phyloP scores from a whole-genome alignment of 177 flowering plant species.

The Tripterygium wilfordii region DNA sequence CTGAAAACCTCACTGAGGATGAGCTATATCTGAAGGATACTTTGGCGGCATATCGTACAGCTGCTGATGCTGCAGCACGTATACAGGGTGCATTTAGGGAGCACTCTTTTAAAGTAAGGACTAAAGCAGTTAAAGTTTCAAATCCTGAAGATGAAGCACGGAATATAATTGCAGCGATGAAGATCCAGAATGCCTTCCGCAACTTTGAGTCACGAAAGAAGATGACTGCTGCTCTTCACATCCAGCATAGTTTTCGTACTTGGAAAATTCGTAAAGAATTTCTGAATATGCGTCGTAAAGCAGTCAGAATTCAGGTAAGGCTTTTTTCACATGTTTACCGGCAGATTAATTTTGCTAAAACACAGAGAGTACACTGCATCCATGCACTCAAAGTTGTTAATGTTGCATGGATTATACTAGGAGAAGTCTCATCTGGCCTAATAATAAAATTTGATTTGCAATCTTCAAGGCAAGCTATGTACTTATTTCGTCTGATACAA shows the following conservation, averaged over 20 bases:
- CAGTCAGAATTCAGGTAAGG: conserved; percentile 81
- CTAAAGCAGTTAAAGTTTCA: conserved; percentile 34
- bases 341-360: no score
- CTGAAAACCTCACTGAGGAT: conserved; percentile 52
- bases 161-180: conserved; percentile 77
- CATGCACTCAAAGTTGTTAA: no score
- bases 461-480: no score
- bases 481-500: no score
- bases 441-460: no score
- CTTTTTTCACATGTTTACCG: background rate
- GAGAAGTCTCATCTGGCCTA: no score
- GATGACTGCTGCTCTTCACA: conserved; percentile 74
- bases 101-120: conserved; percentile 46
- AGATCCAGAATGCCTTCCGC: conserved; percentile 83
- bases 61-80: conserved; percentile 94
- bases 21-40: conserved; percentile 66
- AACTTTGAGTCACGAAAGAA: conserved; percentile 44
- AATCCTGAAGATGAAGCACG: conserved; percentile 72
- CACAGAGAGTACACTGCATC: no score
- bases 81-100: conserved; percentile 87
- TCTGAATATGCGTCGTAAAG: conserved; percentile 71
- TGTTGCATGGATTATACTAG: no score
- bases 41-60: conserved; percentile 78
- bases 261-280: conserved; percentile 86
- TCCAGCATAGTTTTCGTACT: conserved; percentile 73